Percentiles rank a stretch among this genome's conserved stretches.
phyloP scores from a whole-genome alignment of 2,329 filamentous ascomycete genomes.

The Penicillium frequentans region DNA sequence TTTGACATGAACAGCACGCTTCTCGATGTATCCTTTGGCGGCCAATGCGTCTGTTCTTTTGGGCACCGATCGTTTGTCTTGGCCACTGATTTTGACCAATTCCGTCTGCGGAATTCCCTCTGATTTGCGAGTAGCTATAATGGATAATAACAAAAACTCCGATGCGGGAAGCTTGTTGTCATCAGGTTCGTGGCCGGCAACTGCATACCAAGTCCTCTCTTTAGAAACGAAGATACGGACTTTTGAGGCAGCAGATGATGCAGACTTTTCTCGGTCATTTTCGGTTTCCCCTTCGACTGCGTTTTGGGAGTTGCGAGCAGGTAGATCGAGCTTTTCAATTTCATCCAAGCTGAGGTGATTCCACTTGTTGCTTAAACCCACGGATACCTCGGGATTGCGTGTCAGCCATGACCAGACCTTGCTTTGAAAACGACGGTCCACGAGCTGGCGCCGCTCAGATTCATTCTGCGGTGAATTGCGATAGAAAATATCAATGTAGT shows the following conservation, averaged over 20 bases:
- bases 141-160: slow-evolving; percentile 58
- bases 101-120: slow-evolving; percentile 60
- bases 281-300: not conserved
- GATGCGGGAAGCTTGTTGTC: slow-evolving; percentile 52
- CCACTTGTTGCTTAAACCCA: slow-evolving; percentile 44
- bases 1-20: slow-evolving; percentile 50
- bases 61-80: slow-evolving; percentile 66
- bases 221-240: slow-evolving; percentile 52
- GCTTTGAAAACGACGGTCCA: slow-evolving; percentile 54
- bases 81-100: slow-evolving; percentile 55
- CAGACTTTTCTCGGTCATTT: slow-evolving; percentile 2
- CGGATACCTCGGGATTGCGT: slow-evolving; percentile 56
- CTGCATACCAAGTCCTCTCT: slow-evolving; percentile 59
- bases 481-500: slow-evolving; percentile 40
- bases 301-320: not conserved
- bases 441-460: slow-evolving; percentile 22
- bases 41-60: slow-evolving; percentile 59
- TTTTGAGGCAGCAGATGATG: not conserved
- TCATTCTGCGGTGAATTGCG: slow-evolving; percentile 18
- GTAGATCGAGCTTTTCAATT: slow-evolving; percentile 27
- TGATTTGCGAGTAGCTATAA: slow-evolving; percentile 57
- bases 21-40: slow-evolving; percentile 62
- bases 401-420: slow-evolving; percentile 60
- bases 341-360: slow-evolving; percentile 44
- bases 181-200: slow-evolving; percentile 62